Conservation (phyloP, 1,284 basidiomycete genomes). For the Malassezia sympodialis region DNA sequence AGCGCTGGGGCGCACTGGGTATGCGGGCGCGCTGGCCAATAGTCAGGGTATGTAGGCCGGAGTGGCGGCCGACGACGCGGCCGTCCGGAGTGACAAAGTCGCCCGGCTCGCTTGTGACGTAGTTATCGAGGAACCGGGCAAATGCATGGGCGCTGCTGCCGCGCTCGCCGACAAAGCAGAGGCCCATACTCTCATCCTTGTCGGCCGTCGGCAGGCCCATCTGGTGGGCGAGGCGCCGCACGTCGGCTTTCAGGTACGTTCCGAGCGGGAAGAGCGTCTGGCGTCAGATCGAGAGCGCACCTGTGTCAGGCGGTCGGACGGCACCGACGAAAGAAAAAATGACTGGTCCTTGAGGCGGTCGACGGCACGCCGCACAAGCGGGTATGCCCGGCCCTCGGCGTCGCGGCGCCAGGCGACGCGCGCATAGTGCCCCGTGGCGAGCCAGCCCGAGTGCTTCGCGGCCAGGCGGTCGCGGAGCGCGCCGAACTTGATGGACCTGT, state of each 20-base stretch:
- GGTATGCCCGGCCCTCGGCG: background rate
- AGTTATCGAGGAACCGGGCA: constrained; percentile 52
- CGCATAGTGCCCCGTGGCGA: constrained; percentile 90
- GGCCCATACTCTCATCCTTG: constrained; percentile 80
- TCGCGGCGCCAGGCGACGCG: constrained; percentile 51
- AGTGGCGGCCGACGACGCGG: constrained; percentile 57
- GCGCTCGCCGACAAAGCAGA: constrained; percentile 79
- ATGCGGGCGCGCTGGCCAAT: constrained; percentile 70
- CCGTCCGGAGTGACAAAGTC: constrained; percentile 61
- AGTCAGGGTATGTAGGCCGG: constrained; percentile 77
- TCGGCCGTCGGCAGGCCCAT: constrained; percentile 65
- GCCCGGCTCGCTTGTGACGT: constrained; percentile 62
- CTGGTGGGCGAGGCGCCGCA: constrained; percentile 65
- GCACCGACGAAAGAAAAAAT: constrained; percentile 65
- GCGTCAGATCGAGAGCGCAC: constrained; percentile 51
- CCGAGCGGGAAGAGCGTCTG: constrained; percentile 52
- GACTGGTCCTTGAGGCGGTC: constrained; percentile 70
- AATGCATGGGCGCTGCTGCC: constrained; percentile 53
- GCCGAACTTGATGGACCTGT: constrained; percentile 86
- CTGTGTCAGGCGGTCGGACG: constrained; percentile 46
- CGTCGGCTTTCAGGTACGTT: constrained; percentile 51
- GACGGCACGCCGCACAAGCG: constrained; percentile 22
- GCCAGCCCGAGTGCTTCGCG: constrained; percentile 40
- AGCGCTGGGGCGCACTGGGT: constrained; percentile 56
- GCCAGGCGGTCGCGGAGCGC: constrained; percentile 59